Evolutionary conservation across 495 filamentous ascomycete genomes (phyloP).

Genomic region (Hypoxylon fragiforme): DNA sequence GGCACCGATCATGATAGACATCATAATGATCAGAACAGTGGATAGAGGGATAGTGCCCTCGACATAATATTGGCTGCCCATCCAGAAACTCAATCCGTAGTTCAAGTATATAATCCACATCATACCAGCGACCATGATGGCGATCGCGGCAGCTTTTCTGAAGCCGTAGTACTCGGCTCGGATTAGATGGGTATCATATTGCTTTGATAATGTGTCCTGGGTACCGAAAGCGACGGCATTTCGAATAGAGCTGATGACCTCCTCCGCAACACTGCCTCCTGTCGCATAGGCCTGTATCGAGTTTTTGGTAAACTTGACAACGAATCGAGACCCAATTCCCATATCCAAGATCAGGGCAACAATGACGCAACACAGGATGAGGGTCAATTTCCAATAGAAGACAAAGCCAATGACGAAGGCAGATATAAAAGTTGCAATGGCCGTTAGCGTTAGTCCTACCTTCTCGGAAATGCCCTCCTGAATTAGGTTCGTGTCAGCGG

Average conservation of each 20-base stretch:
- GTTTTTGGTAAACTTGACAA: slow-evolving; percentile 76
- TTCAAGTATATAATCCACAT: slow-evolving; percentile 83
- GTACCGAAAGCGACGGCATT: slow-evolving; percentile 94
- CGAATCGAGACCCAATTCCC: slow-evolving; percentile 70
- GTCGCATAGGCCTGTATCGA: slow-evolving; percentile 77
- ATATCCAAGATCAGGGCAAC: slow-evolving; percentile 73
- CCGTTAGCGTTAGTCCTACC: slow-evolving; percentile 72
- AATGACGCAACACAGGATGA: slow-evolving; percentile 79
- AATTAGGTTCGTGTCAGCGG: slow-evolving; percentile 84
- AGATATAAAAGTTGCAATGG: slow-evolving; percentile 76
- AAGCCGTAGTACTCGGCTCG: slow-evolving; percentile 76
- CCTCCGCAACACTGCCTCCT: slow-evolving; percentile 88
- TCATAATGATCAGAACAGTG: slow-evolving; percentile 74
- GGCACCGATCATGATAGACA: slow-evolving; percentile 88
- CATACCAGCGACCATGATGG: slow-evolving; percentile 78
- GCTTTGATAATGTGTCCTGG: slow-evolving; percentile 80
- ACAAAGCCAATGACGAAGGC: slow-evolving; percentile 89
- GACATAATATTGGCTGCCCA: slow-evolving; percentile 80
- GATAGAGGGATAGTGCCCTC: slow-evolving; percentile 60
- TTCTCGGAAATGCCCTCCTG: slow-evolving; percentile 91
- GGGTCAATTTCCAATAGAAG: slow-evolving; percentile 81
- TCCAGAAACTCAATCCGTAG: slow-evolving; percentile 94
- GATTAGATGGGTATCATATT: slow-evolving; percentile 76
- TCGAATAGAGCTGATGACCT: slow-evolving; percentile 90
- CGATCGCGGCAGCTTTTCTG: slow-evolving; percentile 70